Evolutionary conservation across 2,329 filamentous ascomycete genomes (phyloP).

Genomic region (Fusarium sublunatum): DNA sequence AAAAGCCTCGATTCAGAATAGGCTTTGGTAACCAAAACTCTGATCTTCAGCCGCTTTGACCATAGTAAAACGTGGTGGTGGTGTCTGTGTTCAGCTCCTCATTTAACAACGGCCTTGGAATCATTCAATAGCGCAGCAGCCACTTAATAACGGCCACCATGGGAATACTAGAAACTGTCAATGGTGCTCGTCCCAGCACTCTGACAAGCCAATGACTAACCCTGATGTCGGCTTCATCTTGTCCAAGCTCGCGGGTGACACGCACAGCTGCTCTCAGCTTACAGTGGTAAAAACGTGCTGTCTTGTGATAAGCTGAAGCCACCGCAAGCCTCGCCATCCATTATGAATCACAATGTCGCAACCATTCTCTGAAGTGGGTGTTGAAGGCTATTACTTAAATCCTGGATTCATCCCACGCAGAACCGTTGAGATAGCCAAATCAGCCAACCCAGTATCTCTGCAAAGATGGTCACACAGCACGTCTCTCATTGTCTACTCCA

Average conservation of each 20-base stretch:
- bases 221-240: neutral
- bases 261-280: neutral
- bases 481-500: neutral
- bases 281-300: neutral
- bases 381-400: conserved; percentile 15
- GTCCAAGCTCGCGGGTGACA: neutral
- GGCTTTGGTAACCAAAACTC: neutral
- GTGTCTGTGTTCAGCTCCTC: neutral
- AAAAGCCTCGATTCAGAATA: neutral
- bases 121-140: conserved; percentile 7
- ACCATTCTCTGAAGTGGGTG: neutral
- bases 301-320: neutral
- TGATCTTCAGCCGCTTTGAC: neutral
- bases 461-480: conserved; percentile 4
- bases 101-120: neutral
- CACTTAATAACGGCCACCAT: conserved; percentile 1
- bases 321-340: neutral
- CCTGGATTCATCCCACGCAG: neutral
- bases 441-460: neutral
- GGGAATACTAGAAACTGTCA: neutral
- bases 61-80: neutral
- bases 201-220: neutral
- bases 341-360: neutral
- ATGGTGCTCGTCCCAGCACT: neutral
- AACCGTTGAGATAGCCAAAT: neutral